phyloP scores from a whole-genome alignment of 1,284 basidiomycete genomes.

The Puccinia polysora region DNA sequence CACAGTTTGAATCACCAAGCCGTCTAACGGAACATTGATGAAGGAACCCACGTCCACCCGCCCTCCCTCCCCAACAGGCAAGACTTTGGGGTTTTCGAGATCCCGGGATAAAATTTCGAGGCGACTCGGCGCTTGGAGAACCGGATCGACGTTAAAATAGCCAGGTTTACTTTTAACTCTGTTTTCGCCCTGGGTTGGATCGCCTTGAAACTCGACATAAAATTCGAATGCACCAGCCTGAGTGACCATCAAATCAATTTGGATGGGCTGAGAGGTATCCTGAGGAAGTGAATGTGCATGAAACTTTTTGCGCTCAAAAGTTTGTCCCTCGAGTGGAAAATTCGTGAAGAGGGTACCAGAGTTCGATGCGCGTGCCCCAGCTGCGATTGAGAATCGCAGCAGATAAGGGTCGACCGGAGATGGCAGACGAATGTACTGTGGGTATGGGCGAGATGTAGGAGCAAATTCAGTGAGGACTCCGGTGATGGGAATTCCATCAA shows the following conservation, averaged over 20 bases:
- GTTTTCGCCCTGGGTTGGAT: constrained; percentile 54
- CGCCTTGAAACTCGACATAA: constrained; percentile 77
- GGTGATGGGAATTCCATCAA: no score
- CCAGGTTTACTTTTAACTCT: constrained; percentile 70
- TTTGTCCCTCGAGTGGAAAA: constrained; percentile 83
- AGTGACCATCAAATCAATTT: constrained; percentile 86
- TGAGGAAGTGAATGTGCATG: constrained; percentile 71
- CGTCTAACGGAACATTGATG: constrained; percentile 72
- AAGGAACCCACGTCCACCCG: constrained; percentile 58
- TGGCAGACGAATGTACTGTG: constrained; percentile 85
- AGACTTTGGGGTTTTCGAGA: constrained; percentile 47
- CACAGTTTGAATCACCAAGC: constrained; percentile 75
- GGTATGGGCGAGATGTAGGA: no score
- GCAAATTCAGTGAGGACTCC: no score
- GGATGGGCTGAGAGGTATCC: constrained; percentile 78
- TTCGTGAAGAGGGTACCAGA: constrained; percentile 89
- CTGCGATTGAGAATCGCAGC: constrained; percentile 77
- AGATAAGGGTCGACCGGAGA: constrained; percentile 76
- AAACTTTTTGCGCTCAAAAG: constrained; percentile 72
- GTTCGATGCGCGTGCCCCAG: constrained; percentile 77
- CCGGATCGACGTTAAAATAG: constrained; percentile 91
- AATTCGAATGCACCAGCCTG: constrained; percentile 90
- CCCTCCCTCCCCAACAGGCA: constrained; percentile 48
- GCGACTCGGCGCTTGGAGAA: constrained; percentile 69
- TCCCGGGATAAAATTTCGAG: constrained; percentile 61